Evolutionary conservation across 768 basidiomycete genomes (phyloP), one percentile per base, ranked within the genome.

Genomic region (Leucocoprinus birnbaumii): DNA sequence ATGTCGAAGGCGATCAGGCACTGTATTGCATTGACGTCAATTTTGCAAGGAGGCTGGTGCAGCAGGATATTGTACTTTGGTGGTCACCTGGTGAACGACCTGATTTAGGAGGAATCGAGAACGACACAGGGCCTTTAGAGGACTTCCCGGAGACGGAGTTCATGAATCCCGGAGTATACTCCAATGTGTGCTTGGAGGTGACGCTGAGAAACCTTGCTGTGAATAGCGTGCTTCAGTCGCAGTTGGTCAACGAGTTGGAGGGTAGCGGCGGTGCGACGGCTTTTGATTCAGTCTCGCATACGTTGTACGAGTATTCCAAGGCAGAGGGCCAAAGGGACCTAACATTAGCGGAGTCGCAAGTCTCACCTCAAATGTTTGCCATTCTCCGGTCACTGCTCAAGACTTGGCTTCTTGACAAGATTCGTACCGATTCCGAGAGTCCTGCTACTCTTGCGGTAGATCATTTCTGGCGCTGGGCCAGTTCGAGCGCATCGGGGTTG

Each of bases 381-480:
- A 84, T 93, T 53, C 74, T 98, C 55, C 94, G 92, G 64, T 73
- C 80, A 19, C 89, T 98, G 87, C 80, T 98, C 62, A 94, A 91
- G 66, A 71, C 78, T 0, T 98, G 97, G 97, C 82, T 94, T 42
- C 76, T 94, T 22, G 93, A 98, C 67, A 87, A 90, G 63, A 83
- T 93, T 49, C 84, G 84, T 59, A 73, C 79, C 58, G 79, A 86
- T 59, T 82, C 80, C 27, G 78, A 81, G 13, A 82, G 84, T 55
- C 84, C 87, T 0, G 86, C 89, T 0, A 78, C 80, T 1, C 63
- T 90, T 2, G 84, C 86, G 2, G 80, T 97, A 50, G 91, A 95
- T 63, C 94, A 98, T 70, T 98, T 98, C 73, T 98, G 95, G 94
- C 79, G 97, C 41, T 99, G 97, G 97, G 81, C 97, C 60, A 89